Evolutionary conservation across 2,329 filamentous ascomycete genomes (phyloP).

Genomic region (Monilinia fructicola): DNA sequence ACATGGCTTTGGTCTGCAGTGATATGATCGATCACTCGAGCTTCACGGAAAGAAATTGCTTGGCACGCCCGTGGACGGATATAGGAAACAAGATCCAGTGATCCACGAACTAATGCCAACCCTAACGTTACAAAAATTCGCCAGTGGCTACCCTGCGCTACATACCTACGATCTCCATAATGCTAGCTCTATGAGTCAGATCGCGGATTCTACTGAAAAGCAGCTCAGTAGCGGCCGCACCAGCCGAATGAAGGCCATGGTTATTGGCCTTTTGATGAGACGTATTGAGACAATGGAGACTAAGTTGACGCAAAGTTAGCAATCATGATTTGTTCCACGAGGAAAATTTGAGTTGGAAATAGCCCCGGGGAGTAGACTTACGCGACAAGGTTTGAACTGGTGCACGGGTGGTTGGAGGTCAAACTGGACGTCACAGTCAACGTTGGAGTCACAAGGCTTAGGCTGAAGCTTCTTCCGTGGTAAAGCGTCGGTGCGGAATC

Average conservation of each 20-base stretch:
- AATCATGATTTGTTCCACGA: background rate
- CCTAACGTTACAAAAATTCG: background rate
- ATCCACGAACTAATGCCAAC: background rate
- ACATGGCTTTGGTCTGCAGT: background rate
- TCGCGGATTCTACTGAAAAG: background rate
- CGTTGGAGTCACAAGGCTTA: too few relatives aligned
- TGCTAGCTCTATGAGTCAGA: background rate
- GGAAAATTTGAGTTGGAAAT: background rate
- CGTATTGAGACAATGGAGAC: background rate
- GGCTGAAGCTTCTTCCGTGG: too few relatives aligned
- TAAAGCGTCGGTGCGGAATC: too few relatives aligned
- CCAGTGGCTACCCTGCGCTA: background rate
- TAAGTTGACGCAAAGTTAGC: background rate
- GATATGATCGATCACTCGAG: background rate
- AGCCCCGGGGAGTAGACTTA: background rate
- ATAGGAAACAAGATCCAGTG: background rate
- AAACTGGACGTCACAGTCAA: background rate
- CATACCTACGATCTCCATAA: background rate
- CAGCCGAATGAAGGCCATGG: too few relatives aligned
- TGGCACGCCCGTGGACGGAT: background rate
- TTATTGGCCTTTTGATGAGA: background rate
- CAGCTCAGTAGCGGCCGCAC: background rate
- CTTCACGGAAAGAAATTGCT: background rate
- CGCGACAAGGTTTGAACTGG: background rate
- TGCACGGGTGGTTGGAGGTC: background rate